These are phyloP conservation scores for Millerozyma acaciae DNA, from an alignment of 805 yeast genomes.

Conservation along the genomic window DNA sequence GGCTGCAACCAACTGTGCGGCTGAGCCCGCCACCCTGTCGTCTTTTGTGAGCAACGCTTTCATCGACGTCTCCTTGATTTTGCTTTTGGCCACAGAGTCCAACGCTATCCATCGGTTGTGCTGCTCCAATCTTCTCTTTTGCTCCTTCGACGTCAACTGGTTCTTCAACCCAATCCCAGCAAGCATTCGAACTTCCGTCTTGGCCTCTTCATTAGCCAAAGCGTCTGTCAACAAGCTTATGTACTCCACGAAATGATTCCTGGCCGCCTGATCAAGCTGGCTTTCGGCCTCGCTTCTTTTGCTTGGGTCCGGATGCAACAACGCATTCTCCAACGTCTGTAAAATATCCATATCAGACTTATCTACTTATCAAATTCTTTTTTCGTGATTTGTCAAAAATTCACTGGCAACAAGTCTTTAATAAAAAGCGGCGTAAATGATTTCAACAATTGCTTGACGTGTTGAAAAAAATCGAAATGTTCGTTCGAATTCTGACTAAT, in stretches of 20 bases:
- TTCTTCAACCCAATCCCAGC: slow-evolving; percentile 88
- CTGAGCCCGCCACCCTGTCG: slow-evolving; percentile 78
- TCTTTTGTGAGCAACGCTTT: slow-evolving; percentile 60
- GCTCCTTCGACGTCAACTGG: slow-evolving; percentile 79
- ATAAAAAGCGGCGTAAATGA: too few relatives aligned
- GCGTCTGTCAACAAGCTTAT: slow-evolving; percentile 66
- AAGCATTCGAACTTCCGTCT: slow-evolving; percentile 81
- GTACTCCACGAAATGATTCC: slow-evolving; percentile 73
- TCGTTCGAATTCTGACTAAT: too few relatives aligned
- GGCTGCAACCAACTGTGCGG: slow-evolving; percentile 94
- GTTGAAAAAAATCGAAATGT: too few relatives aligned
- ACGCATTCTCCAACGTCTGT: slow-evolving; percentile 72
- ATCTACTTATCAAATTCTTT: too few relatives aligned
- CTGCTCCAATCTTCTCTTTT: slow-evolving; percentile 51
- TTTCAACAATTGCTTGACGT: too few relatives aligned
- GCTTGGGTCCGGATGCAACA: slow-evolving; percentile 61
- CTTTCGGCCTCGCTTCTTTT: slow-evolving; percentile 75
- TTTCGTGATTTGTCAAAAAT: too few relatives aligned
- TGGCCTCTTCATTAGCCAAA: slow-evolving; percentile 59
- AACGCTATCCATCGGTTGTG: slow-evolving; percentile 72
- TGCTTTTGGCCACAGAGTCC: slow-evolving; percentile 49
- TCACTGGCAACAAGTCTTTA: too few relatives aligned
- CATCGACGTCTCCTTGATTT: slow-evolving; percentile 60
- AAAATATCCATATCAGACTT: slow-evolving; percentile 45
- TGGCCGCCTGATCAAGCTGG: slow-evolving; percentile 66